A percentile compares a stretch with the other conserved stretches of the same genome.
Evolutionary conservation across 2,329 filamentous ascomycete genomes (phyloP).

Genomic region (Lecanicillium sp.): DNA sequence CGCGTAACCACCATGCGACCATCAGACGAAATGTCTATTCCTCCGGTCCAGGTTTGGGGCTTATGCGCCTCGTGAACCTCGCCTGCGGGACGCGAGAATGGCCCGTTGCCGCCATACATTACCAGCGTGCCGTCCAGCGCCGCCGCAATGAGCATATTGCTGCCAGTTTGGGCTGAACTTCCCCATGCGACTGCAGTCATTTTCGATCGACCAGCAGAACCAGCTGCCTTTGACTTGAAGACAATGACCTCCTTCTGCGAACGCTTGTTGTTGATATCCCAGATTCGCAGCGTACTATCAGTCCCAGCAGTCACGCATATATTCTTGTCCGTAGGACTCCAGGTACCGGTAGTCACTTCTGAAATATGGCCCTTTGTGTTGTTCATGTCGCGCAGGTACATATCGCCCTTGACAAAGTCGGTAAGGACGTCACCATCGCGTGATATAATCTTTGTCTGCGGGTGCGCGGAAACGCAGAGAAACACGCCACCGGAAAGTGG

Average conservation of each 20-base stretch:
- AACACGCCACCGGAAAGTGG: constrained; percentile 72
- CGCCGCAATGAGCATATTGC: constrained; percentile 70
- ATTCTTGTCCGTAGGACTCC: constrained; percentile 83
- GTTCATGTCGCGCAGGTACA: constrained; percentile 96
- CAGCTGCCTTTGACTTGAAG: constrained; percentile 86
- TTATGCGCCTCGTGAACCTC: constrained; percentile 81
- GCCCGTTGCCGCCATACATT: constrained; percentile 87
- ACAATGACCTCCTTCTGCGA: constrained; percentile 90
- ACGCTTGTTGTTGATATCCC: constrained; percentile 89
- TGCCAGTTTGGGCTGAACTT: constrained; percentile 64
- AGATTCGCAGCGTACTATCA: constrained; percentile 91
- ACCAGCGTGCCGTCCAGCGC: constrained; percentile 84
- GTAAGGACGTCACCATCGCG: constrained; percentile 80
- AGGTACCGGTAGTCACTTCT: constrained; percentile 80
- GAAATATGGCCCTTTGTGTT: constrained; percentile 96
- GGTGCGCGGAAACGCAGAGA: constrained; percentile 79
- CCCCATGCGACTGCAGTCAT: constrained; percentile 94
- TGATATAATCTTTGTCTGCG: constrained; percentile 82
- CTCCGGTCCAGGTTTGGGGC: constrained; percentile 81
- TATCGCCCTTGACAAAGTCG: constrained; percentile 94
- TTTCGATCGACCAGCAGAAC: constrained; percentile 80
- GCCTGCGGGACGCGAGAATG: constrained; percentile 71
- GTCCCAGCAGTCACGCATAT: constrained; percentile 85
- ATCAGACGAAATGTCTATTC: constrained; percentile 83
- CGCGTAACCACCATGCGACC: constrained; percentile 85